Conservation (phyloP, 257 asterid genomes). For the Solanum pinnatisectum region DNA sequence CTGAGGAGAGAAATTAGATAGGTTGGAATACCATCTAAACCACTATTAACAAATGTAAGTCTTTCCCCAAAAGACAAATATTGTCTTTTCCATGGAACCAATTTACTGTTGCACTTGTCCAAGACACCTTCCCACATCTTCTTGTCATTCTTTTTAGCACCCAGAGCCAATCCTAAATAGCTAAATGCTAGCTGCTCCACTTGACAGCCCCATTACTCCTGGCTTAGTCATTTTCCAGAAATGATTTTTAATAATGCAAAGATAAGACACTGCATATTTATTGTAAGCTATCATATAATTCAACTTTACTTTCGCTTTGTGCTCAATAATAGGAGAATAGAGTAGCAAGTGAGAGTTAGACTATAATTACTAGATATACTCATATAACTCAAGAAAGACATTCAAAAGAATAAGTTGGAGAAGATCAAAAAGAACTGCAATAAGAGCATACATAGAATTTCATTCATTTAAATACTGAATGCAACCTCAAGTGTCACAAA, state of each 20-base stretch:
- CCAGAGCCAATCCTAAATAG: not conserved
- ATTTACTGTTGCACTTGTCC: not conserved
- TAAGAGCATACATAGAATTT: not conserved
- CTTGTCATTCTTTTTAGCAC: not conserved
- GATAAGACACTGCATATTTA: not conserved
- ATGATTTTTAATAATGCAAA: not conserved
- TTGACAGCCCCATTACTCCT: not conserved
- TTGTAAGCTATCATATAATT: not conserved
- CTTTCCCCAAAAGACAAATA: not conserved
- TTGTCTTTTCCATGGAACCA: not conserved
- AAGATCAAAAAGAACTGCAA: not conserved
- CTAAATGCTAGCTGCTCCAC: not conserved
- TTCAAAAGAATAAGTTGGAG: not conserved
- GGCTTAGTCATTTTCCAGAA: not conserved
- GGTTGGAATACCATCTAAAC: not conserved
- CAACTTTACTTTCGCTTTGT: not conserved
- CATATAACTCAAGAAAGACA: not conserved
- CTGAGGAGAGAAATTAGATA: not conserved
- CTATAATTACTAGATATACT: not conserved
- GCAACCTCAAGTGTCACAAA: slow-evolving; percentile 97
- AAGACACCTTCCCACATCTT: not conserved
- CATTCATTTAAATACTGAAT: not conserved
- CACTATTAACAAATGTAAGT: not conserved
- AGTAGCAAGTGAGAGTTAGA: not conserved
- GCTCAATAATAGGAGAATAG: not conserved